Evolutionary conservation across 1,284 basidiomycete species (phyloP), one percentile per base, ranked within the genome.

Genomic region (Boletus sp.): DNA sequence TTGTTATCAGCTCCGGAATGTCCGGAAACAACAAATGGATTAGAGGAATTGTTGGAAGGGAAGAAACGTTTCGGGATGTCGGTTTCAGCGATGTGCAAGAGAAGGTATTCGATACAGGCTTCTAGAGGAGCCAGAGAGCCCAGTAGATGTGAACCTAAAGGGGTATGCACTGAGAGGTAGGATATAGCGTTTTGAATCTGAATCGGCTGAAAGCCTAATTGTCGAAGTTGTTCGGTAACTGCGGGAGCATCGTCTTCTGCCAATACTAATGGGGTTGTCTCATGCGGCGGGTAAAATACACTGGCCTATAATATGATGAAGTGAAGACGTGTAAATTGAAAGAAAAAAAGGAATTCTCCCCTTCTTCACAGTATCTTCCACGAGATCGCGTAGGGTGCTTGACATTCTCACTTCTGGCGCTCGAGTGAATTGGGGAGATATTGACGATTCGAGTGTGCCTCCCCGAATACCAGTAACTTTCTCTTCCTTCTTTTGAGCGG

Each of bases 351-450:
- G 17, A n/a, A 4, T 1, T 22, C 42, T 57, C 33, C 84, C 89
- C 76, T 82, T 79, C 63, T 88, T 87, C n/a, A 95, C 82, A 0
- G 84, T 82, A 19, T 79, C 77, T 67, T 97, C 93, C 6, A 94
- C 88, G 47, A 83, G 69, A 53, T 93, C 91, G 32, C 94, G 77
- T 47, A 96, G 70, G 10, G 70, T 69, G 17, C 74, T 75, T 1
- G 89, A 83, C 89, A 97, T 94, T 62, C 81, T 84, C 16, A 94
- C 92, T 65, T 96, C 93, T 0, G 87, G 85, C 4, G 79, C 81
- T 43, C 80, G 73, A 39, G 77, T 72, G 70, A 87, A 91, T 48
- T 78, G 76, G 20, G 72, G 72, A 2, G 70, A 70, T 39, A 53
- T 46, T 25, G 17, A 35, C 12, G 55, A 25, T 20, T 41, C 47